phyloP scores from a whole-genome alignment of 495 filamentous ascomycete genomes.

The Hyaloscypha bicolor region DNA sequence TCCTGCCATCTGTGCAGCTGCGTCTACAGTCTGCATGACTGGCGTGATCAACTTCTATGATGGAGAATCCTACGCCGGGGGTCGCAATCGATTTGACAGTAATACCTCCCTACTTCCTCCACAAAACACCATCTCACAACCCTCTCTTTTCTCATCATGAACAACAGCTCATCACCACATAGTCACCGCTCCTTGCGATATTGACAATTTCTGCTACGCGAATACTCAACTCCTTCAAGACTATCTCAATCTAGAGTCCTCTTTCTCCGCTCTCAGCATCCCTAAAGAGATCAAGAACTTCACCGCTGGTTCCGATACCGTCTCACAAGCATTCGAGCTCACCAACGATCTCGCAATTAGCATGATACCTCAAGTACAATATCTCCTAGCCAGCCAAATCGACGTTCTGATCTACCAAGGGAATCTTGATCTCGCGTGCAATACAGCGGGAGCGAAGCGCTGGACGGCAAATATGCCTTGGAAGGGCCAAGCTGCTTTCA shows the following conservation, averaged over 20 bases:
- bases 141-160: constrained; percentile 3
- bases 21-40: constrained; percentile 74
- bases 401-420: constrained; percentile 49
- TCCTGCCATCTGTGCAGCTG: constrained; percentile 68
- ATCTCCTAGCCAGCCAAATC: constrained; percentile 40
- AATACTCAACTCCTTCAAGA: constrained; percentile 34
- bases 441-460: constrained; percentile 45
- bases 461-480: constrained; percentile 45
- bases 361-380: constrained; percentile 36
- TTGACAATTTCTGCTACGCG: constrained; percentile 44
- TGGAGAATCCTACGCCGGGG: constrained; percentile 40
- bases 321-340: constrained; percentile 35
- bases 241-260: constrained; percentile 40
- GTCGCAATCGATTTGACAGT: constrained; percentile 48
- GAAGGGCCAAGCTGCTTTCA: constrained; percentile 48
- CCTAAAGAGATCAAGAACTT: constrained; percentile 20
- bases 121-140: not conserved
- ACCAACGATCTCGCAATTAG: constrained; percentile 31
- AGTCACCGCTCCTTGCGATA: constrained; percentile 42
- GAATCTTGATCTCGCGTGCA: constrained; percentile 49
- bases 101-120: constrained; percentile 14
- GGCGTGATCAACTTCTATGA: constrained; percentile 70
- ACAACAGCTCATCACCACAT: not conserved
- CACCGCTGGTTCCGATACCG: constrained; percentile 22
- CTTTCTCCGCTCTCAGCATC: constrained; percentile 37